Percentiles rank a stretch among this genome's conserved stretches.
These are phyloP conservation scores for Candida pseudofarinosa DNA, from an alignment of 805 yeast species.

Conservation along the genomic window DNA sequence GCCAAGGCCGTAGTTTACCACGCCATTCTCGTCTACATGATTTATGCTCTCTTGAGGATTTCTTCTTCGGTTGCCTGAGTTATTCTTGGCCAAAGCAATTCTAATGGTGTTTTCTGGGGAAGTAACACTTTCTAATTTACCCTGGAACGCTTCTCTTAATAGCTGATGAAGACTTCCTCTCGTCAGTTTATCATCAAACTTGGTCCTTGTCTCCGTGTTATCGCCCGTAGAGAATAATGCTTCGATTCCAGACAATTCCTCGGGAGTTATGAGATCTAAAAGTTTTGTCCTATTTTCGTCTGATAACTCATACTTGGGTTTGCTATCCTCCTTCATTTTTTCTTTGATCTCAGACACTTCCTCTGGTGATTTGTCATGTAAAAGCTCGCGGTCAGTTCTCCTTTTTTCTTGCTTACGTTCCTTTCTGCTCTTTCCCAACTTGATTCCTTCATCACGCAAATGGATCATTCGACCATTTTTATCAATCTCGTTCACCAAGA, in stretches of 20 bases:
- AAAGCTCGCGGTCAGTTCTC: slow-evolving; percentile 34
- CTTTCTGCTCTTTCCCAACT: slow-evolving; percentile 41
- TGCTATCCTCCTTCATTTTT: slow-evolving; percentile 14
- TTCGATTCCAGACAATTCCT: slow-evolving; percentile 54
- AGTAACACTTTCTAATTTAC: slow-evolving; percentile 76
- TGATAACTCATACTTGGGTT: slow-evolving; percentile 39
- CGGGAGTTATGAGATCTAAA: slow-evolving; percentile 53
- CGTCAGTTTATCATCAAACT: slow-evolving; percentile 62
- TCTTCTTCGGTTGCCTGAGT: slow-evolving; percentile 35
- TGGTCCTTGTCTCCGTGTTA: slow-evolving; percentile 52
- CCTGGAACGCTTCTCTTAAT: slow-evolving; percentile 67
- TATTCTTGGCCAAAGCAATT: slow-evolving; percentile 49
- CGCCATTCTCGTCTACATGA: slow-evolving; percentile 46
- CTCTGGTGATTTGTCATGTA: slow-evolving; percentile 29
- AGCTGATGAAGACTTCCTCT: slow-evolving; percentile 79
- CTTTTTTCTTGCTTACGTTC: slow-evolving; percentile 44
- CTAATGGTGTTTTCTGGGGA: slow-evolving; percentile 62
- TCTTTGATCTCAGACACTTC: slow-evolving; percentile 28
- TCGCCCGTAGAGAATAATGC: slow-evolving; percentile 52
- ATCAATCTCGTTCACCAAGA: slow-evolving; percentile 86
- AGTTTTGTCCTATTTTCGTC: slow-evolving; percentile 47
- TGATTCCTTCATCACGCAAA: slow-evolving; percentile 69
- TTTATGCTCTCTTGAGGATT: slow-evolving; percentile 34
- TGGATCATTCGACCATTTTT: slow-evolving; percentile 66
- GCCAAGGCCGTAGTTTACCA: slow-evolving; percentile 70